Evolutionary conservation across 192 early-diverging fungal genomes (phyloP).

Genomic region (Umbelopsis isabellina): DNA sequence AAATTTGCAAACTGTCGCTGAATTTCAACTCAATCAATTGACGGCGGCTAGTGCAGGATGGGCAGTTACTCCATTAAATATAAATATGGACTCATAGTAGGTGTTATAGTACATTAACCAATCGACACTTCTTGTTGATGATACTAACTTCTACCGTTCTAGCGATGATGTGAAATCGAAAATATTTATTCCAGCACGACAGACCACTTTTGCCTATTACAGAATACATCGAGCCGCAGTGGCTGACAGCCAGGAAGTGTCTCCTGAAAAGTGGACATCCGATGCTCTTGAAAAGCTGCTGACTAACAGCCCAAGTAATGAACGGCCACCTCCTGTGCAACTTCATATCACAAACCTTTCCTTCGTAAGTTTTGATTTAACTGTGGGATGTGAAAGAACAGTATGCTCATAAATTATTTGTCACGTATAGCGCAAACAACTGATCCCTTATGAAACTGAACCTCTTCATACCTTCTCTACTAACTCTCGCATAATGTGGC

Average conservation of each 20-base stretch:
- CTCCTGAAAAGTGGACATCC: constrained; percentile 54
- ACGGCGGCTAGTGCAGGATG: constrained; percentile 73
- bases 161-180: constrained; percentile 42
- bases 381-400: constrained; percentile 5
- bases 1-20: constrained; percentile 64
- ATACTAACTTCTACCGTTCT: not conserved
- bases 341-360: constrained; percentile 52
- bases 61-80: constrained; percentile 62
- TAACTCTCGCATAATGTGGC: constrained; percentile 76
- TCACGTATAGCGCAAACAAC: constrained; percentile 48
- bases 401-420: constrained; percentile 50
- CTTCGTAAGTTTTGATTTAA: constrained; percentile 42
- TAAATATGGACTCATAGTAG: constrained; percentile 42
- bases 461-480: constrained; percentile 71
- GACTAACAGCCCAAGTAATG: constrained; percentile 37
- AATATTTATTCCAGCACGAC: constrained; percentile 51
- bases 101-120: constrained; percentile 6
- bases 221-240: constrained; percentile 33
- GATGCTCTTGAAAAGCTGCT: constrained; percentile 52
- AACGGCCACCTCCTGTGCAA: constrained; percentile 50
- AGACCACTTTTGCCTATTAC: constrained; percentile 62
- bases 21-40: constrained; percentile 70
- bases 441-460: constrained; percentile 59
- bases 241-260: not conserved
- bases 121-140: not conserved